Evolutionary conservation across 129 eudicot genomes (phyloP), one percentile per base, ranked within the genome.

Genomic region (Helichrysum umbraculigerum): DNA sequence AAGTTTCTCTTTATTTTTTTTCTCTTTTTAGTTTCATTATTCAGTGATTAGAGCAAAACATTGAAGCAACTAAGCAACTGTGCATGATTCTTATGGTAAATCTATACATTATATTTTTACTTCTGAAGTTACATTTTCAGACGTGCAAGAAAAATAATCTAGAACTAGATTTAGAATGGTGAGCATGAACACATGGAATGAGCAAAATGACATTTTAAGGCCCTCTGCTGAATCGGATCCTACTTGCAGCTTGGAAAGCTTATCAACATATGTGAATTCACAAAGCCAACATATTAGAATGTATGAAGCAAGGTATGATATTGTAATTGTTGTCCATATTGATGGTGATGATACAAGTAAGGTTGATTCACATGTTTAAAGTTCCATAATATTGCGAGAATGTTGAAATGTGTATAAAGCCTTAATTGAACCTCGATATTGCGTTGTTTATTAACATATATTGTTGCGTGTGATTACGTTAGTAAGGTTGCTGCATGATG

Each of bases 111-210:
- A 54, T 35, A 77, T 76, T 67, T 71, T 66, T 72, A 76, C 92
- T 58, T 56, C 80, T 67, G 73, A 81, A 68, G 63, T 50, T 68
- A 71, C 47, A 22, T 39, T 70, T 74, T 68, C 42, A 37, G 81
- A 74, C 20, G 39, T 69, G 72, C 82, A 62, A 74, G 82, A 83
- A 68, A 84, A 87, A 74, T 84, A 71, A 56, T 56, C 72, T 68
- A 44, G 70, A 59, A 60, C 79, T 22, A 34, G 19, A 37, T 76
- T 59, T 73, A 64, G 50, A 51, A 72, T 33, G 34, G 71, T 63
- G 77, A 69, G 65, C 72, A 10, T 52, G 51, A 33, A 54, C 69
- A 51, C 78, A 73, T 66, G 79, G 33, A 83, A 50, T 70, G 85
- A 72, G 63, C 70, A 81, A 41, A 74, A 67, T 78, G 65, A 20